These are phyloP conservation scores for Trichoderma reesei DNA, from an alignment of 495 filamentous ascomycete genomes.

Conservation along the genomic window DNA sequence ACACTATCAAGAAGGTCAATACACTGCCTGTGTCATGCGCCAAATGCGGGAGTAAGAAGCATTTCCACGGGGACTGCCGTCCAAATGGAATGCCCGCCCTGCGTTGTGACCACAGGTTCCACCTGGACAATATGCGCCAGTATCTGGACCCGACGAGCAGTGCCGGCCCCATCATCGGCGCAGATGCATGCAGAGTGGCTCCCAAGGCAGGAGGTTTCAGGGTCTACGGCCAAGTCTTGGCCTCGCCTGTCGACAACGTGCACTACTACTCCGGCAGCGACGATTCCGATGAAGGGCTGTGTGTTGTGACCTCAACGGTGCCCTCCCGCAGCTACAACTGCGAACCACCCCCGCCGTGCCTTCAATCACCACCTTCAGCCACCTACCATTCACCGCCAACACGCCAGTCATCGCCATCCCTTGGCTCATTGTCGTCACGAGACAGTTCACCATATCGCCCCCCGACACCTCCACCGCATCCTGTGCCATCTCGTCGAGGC, in stretches of 20 bases:
- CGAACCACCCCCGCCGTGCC: background rate
- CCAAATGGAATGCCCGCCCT: constrained; percentile 10
- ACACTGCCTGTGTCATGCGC: constrained; percentile 32
- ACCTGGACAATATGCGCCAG: constrained; percentile 20
- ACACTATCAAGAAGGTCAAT: constrained; percentile 24
- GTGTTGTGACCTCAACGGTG: background rate
- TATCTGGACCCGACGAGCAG: constrained; percentile 28
- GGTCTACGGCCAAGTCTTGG: constrained; percentile 13
- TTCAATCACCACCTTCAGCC: too few relatives aligned
- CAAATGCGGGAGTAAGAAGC: constrained; percentile 27
- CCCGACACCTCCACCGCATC: too few relatives aligned
- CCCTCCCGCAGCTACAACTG: background rate
- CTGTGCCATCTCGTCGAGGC: too few relatives aligned
- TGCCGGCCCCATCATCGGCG: constrained; percentile 20
- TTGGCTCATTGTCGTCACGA: too few relatives aligned
- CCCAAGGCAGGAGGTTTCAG: constrained; percentile 15
- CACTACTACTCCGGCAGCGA: constrained; percentile 12
- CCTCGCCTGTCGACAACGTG: constrained; percentile 11
- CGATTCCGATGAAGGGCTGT: constrained; percentile 8
- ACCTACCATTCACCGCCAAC: too few relatives aligned
- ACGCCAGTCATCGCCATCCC: too few relatives aligned
- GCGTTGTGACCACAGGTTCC: constrained; percentile 23
- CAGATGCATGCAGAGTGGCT: background rate
- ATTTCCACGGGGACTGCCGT: constrained; percentile 31
- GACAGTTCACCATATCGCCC: too few relatives aligned